Evolutionary conservation across 371 early-diverging fungal species (phyloP), one percentile per base, ranked within the genome.

Genomic region (Lichtheimia ramosa): DNA sequence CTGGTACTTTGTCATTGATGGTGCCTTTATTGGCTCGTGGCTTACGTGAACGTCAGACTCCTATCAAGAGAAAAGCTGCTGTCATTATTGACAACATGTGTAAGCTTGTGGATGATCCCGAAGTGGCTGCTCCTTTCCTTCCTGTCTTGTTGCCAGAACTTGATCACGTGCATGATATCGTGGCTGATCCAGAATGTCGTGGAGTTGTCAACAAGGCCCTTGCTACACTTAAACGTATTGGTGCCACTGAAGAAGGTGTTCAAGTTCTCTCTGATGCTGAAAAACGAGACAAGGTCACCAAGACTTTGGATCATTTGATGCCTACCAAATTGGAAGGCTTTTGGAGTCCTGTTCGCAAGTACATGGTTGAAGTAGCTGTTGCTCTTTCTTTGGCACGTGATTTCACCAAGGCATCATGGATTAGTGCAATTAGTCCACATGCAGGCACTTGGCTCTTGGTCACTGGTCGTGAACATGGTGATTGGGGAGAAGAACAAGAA

Each of bases 51-150:
- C 75, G 86, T 54, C 68, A 71, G 40, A 85, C 85, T 28, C 63
- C 86, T 56, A 83, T 87, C 66, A 81, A 89, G 68, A 91, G 92
- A 79, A 89, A 90, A 74, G 76, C 90, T 59, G 87, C 91, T 56
- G 86, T 91, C 65, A 91, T 92, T 61, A 89, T 92, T 51, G 89
- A 90, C 71, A 93, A 93, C 74, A 85, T 93, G 86, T 91, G 86
- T 70, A 92, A 92, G 78, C 83, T 93, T 34, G 92, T 91, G 57
- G 81, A 86, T 63, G 84, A 89, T 70, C 92, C 93, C 16, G 82
- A 81, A 53, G 88, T 89, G n/a, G 92, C 91, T 53, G 87, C 84
- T 8, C 92, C 86, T 66, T 93, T 93, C 82, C 72, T 93, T 73
- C 92, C 92, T 48, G 76, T 85, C 60, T 78, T 93, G 55, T 69